Percentiles rank a stretch among this genome's conserved stretches.
Conservation (phyloP, 371 early-diverging fungal genomes). For the Rhizopus sp. region DNA sequence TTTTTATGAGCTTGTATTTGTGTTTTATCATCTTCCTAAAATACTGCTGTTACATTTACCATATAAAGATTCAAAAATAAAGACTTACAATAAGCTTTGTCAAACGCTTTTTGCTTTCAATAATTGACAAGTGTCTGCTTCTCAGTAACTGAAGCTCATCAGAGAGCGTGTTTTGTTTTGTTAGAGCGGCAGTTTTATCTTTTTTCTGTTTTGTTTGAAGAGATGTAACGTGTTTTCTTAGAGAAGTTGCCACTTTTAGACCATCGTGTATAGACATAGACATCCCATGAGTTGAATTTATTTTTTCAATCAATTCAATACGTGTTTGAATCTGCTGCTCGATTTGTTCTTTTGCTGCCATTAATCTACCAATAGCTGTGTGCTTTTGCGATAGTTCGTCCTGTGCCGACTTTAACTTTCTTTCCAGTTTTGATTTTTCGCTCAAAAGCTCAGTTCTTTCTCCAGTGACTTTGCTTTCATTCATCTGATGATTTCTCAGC, state of each 20-base stretch:
- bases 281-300: slow-evolving; percentile 4
- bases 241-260: neutral
- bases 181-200: slow-evolving; percentile 15
- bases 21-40: slow-evolving; percentile 12
- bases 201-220: neutral
- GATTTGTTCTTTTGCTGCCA: slow-evolving; percentile 20
- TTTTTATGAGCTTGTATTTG: slow-evolving; percentile 7
- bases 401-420: slow-evolving; percentile 16
- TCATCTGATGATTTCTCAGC: slow-evolving; percentile 27
- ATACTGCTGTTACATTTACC: no score
- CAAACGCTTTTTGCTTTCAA: slow-evolving; percentile 22
- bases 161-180: slow-evolving; percentile 16
- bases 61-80: neutral
- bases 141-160: slow-evolving; percentile 24
- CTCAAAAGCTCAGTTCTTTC: slow-evolving; percentile 2
- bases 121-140: slow-evolving; percentile 14
- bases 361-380: slow-evolving; percentile 16
- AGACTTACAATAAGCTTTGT: slow-evolving; percentile 9
- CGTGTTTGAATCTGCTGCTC: slow-evolving; percentile 16
- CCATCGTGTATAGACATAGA: slow-evolving; percentile 9
- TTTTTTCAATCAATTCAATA: slow-evolving; percentile 13
- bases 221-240: slow-evolving; percentile 1
- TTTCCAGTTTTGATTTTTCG: slow-evolving; percentile 7
- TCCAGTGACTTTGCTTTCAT: neutral
- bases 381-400: slow-evolving; percentile 25